Evolutionary conservation across 768 basidiomycete genomes (phyloP).

Genomic region (Psilocybe subaeruginosa): DNA sequence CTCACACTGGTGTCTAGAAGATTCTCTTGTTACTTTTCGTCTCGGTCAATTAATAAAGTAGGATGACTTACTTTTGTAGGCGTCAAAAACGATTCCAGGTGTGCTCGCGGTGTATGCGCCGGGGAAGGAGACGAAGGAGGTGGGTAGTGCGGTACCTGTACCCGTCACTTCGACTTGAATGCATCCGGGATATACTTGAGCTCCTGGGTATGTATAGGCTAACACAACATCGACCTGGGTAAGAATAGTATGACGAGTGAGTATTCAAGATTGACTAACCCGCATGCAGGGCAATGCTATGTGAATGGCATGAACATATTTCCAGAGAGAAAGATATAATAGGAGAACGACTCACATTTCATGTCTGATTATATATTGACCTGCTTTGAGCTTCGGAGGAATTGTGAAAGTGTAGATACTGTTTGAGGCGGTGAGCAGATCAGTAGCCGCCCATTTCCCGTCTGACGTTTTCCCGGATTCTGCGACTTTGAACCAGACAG

Average conservation of each 20-base stretch:
- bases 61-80: conserved; percentile 31
- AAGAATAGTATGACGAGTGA: background rate
- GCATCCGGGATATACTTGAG: conserved; percentile 48
- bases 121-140: conserved; percentile 52
- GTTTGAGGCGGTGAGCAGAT: conserved; percentile 39
- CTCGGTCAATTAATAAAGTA: background rate
- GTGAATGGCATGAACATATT: background rate
- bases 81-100: conserved; percentile 40
- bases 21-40: no score
- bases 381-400: conserved; percentile 45
- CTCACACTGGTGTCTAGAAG: conserved; percentile 30
- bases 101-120: conserved; percentile 43
- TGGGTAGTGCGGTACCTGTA: conserved; percentile 44
- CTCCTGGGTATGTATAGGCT: conserved; percentile 45
- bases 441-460: conserved; percentile 48
- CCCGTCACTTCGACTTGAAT: conserved; percentile 50
- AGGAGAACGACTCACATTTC: conserved; percentile 37
- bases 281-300: conserved; percentile 42
- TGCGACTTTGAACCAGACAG: conserved; percentile 57
- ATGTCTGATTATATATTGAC: conserved; percentile 53
- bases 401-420: conserved; percentile 50
- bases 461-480: conserved; percentile 45
- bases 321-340: background rate
- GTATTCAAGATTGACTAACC: conserved; percentile 19
- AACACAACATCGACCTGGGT: no score